Evolutionary conservation across 2,329 filamentous ascomycete genomes (phyloP).

Genomic region (Talaromyces verruculosus): DNA sequence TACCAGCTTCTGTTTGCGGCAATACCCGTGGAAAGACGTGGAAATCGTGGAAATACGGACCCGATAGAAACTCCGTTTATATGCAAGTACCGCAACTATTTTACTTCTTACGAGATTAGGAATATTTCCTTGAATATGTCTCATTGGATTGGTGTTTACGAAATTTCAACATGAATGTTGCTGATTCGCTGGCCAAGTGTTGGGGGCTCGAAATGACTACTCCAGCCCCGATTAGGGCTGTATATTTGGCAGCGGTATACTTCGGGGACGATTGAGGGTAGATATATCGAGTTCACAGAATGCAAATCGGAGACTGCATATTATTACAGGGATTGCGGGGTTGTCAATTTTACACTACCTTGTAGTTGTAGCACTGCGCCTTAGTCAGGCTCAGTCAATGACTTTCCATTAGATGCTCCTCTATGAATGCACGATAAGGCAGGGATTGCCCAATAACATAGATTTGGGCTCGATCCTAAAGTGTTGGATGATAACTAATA

Average conservation of each 20-base stretch:
- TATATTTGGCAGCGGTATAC: background rate
- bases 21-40: slow-evolving; percentile 7
- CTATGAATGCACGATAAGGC: background rate
- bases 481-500: background rate
- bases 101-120: background rate
- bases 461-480: background rate
- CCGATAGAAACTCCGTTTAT: background rate
- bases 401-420: background rate
- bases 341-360: background rate
- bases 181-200: background rate
- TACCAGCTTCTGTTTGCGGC: slow-evolving; percentile 3
- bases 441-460: background rate
- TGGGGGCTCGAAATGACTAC: background rate
- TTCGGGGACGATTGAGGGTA: background rate
- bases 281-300: background rate
- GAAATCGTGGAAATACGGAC: slow-evolving; percentile 7
- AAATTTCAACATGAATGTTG: background rate
- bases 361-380: background rate
- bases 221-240: background rate
- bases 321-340: background rate
- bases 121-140: background rate
- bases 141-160: background rate
- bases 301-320: background rate
- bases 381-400: background rate
- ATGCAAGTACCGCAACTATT: background rate